Evolutionary conservation across 441 rosid genomes (phyloP), one percentile per base, ranked within the genome.

Genomic region (Adansonia madagascariensis): DNA sequence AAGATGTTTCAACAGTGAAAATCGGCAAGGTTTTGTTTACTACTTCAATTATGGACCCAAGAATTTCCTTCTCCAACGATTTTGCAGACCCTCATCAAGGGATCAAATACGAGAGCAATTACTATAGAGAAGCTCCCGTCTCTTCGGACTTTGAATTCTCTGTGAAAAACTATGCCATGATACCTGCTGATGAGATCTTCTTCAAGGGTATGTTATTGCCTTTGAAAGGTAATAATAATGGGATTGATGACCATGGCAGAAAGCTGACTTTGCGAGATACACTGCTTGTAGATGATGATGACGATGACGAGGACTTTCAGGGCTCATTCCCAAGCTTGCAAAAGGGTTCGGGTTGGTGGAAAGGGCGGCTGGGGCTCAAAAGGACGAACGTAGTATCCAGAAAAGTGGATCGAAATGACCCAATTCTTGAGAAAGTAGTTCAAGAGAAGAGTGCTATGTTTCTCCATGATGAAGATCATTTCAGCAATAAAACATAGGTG

Each of bases 51-150:
- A 80, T 87, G 91, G 90, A 89, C 75, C 97, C 97, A 75, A 94
- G 99, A 84, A 94, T 95, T 89, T 95, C 99, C 59, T 95, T 95
- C 85, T 95, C 99, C 77, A 90, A 80, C 75, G 98, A 94, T 77
- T 95, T 95, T 82, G 91, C 83, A 47, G 97, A 92, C 82, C 74
- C 89, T 22, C 85, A 85, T 74, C 88, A 80, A 17, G 79, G 75
- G 22, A 75, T 63, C 80, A 89, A 86, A 75, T 82, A 82, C 24
- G 91, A 86, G 67, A 87, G 73, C 75, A 83, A 79, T 69, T 93
- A 80, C 67, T 93, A 93, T 75, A 92, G 89, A 68, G 99, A 95
- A 81, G 97, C 97, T 57, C 98, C 99, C 1, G 99, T 91, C 4
- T 91, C 99, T 9, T 84, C 92, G 0, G 99, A 95, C 80, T 95